Percentiles rank a stretch among this genome's conserved stretches.
These are phyloP conservation scores for Spathaspora gorwiae DNA, from an alignment of 805 yeast genomes.

Conservation along the genomic window DNA sequence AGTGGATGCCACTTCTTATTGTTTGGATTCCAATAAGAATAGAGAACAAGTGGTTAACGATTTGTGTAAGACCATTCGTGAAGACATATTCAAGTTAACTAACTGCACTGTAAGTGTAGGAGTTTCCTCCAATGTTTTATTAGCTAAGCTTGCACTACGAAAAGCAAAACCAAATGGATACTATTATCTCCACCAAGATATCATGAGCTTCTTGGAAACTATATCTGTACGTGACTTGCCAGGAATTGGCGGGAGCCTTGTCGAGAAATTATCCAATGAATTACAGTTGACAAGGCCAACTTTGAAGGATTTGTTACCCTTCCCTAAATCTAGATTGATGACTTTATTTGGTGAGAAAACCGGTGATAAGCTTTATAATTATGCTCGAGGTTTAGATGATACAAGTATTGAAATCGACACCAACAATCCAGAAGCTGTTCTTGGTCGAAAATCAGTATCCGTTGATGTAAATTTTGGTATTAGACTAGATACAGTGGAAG, in stretches of 20 bases:
- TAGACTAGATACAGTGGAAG: slow-evolving; percentile 55
- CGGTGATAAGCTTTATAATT: slow-evolving; percentile 58
- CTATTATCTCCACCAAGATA: slow-evolving; percentile 28
- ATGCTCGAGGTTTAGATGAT: slow-evolving; percentile 64
- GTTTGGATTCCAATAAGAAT: slow-evolving; percentile 9
- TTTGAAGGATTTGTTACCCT: slow-evolving; percentile 35
- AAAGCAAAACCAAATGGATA: slow-evolving; percentile 80
- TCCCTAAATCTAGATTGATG: slow-evolving; percentile 35
- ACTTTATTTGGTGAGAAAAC: slow-evolving; percentile 61
- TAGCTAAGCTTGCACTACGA: slow-evolving; percentile 71
- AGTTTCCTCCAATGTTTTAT: slow-evolving; percentile 62
- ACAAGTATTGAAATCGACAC: slow-evolving; percentile 54
- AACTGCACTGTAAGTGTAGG: slow-evolving; percentile 78
- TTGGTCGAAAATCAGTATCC: slow-evolving; percentile 70
- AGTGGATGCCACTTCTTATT: slow-evolving; percentile 50
- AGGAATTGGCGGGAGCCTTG: slow-evolving; percentile 56
- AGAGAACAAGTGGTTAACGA: slow-evolving; percentile 7
- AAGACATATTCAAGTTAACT: slow-evolving; percentile 40
- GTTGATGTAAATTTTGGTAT: slow-evolving; percentile 93
- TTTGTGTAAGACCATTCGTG: slow-evolving; percentile 34
- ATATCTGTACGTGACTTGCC: slow-evolving; percentile 45
- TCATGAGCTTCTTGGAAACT: slow-evolving; percentile 29
- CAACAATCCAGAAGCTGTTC: slow-evolving; percentile 36
- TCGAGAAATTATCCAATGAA: slow-evolving; percentile 40
- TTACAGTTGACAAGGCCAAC: slow-evolving; percentile 9